phyloP scores from a whole-genome alignment of 495 filamentous ascomycete species.

The Daldinia caldariorum region DNA sequence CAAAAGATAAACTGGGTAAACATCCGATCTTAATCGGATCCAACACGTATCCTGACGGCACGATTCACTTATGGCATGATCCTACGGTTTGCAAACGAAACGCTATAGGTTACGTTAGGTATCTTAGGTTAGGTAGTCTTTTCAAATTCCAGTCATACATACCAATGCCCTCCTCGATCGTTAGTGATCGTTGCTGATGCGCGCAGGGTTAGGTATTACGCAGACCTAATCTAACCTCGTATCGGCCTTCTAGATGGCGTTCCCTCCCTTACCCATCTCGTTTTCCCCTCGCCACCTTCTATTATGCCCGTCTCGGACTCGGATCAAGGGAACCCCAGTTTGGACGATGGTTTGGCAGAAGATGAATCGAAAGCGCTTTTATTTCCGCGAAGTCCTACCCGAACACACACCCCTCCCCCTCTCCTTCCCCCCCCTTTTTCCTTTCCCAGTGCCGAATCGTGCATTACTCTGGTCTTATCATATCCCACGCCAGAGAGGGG shows the following conservation, averaged over 20 bases:
- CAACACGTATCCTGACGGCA: conserved; percentile 14
- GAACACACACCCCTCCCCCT: no score
- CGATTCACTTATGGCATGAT: conserved; percentile 18
- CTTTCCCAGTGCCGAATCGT: conserved; percentile 33
- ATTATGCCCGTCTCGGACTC: conserved; percentile 42
- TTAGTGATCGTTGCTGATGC: conserved; percentile 12
- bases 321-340: conserved; percentile 42
- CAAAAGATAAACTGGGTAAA: conserved; percentile 13
- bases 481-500: background rate
- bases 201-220: conserved; percentile 9
- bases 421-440: no score
- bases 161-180: background rate
- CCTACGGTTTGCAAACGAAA: background rate
- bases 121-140: background rate
- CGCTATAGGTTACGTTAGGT: background rate
- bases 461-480: conserved; percentile 27
- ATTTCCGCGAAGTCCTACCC: conserved; percentile 20
- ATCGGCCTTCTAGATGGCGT: conserved; percentile 27
- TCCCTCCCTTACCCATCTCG: background rate
- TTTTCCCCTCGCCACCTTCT: conserved; percentile 6
- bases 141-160: background rate
- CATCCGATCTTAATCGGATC: conserved; percentile 36
- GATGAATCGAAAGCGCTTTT: conserved; percentile 1
- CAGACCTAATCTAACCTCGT: conserved; percentile 24
- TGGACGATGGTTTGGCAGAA: background rate